Evolutionary conservation across 306 rosid species (phyloP).

Genomic region (Cucurbita pepo): DNA sequence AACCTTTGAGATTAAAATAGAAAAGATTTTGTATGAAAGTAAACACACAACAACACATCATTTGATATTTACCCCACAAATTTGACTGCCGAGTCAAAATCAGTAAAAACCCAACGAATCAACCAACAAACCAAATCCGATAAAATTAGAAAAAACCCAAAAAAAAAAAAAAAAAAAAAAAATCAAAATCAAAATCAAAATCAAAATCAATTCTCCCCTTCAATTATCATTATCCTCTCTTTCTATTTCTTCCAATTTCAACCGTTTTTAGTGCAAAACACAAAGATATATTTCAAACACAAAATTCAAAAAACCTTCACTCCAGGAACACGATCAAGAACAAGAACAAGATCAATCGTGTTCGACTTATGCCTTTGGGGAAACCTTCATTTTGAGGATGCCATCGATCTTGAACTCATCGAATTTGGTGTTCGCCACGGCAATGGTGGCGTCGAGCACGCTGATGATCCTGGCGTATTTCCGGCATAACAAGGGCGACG

Average conservation of each 20-base stretch:
- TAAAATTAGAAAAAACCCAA: neutral
- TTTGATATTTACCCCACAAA: neutral
- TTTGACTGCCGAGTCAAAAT: neutral
- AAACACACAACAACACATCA: neutral
- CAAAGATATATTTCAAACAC: neutral
- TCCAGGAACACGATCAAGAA: neutral
- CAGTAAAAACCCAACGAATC: neutral
- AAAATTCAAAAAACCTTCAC: neutral
- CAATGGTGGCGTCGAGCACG: constrained; percentile 40
- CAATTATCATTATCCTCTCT: neutral
- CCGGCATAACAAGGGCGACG: neutral
- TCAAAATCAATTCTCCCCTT: neutral
- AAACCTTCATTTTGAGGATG: constrained; percentile 13
- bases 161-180: too few relatives aligned
- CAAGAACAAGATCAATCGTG: neutral
- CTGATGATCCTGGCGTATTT: constrained; percentile 22
- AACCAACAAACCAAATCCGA: neutral
- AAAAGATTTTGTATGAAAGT: too few relatives aligned
- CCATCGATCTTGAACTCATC: constrained; percentile 21
- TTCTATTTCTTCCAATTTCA: neutral
- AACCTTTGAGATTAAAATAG: too few relatives aligned
- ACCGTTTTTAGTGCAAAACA: neutral
- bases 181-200: neutral
- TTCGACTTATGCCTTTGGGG: neutral
- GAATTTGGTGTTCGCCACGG: constrained; percentile 34